Percentiles rank a stretch among this genome's conserved stretches.
Evolutionary conservation across 129 eudicot genomes (phyloP).

Genomic region (Scalesia atractyloides): DNA sequence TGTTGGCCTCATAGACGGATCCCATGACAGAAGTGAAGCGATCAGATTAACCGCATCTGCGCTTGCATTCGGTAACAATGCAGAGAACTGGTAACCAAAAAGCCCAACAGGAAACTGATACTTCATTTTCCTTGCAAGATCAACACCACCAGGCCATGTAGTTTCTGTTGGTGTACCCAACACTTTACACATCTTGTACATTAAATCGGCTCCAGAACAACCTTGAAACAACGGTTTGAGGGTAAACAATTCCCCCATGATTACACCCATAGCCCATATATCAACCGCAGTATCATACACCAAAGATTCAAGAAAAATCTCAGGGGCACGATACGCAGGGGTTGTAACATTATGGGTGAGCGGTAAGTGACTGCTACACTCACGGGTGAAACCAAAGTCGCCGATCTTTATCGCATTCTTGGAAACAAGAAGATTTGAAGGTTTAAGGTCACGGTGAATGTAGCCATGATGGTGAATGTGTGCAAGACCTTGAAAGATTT

Average conservation of each 20-base stretch:
- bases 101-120: conserved; percentile 20
- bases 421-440: neutral
- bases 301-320: conserved; percentile 1
- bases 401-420: conserved; percentile 13
- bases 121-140: neutral
- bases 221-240: conserved; percentile 16
- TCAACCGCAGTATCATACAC: conserved; percentile 14
- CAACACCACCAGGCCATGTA: neutral
- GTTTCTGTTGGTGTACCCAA: conserved; percentile 14
- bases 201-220: neutral
- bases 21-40: conserved; percentile 24
- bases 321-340: conserved; percentile 19
- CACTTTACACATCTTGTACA: conserved; percentile 14
- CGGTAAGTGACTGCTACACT: neutral
- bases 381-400: conserved; percentile 11
- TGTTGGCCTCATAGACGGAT: conserved; percentile 17
- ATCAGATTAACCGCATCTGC: conserved; percentile 19
- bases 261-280: conserved; percentile 31
- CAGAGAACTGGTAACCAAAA: conserved; percentile 11
- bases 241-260: conserved; percentile 23
- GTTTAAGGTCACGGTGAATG: conserved; percentile 11
- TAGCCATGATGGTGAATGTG: neutral
- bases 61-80: conserved; percentile 17
- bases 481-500: conserved; percentile 15
- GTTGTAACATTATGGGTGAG: conserved; percentile 2